Percentiles rank a stretch among this genome's conserved stretches.
These are phyloP conservation scores for Vanrija humicola DNA, from an alignment of 1,284 basidiomycete genomes.

Conservation along the genomic window DNA sequence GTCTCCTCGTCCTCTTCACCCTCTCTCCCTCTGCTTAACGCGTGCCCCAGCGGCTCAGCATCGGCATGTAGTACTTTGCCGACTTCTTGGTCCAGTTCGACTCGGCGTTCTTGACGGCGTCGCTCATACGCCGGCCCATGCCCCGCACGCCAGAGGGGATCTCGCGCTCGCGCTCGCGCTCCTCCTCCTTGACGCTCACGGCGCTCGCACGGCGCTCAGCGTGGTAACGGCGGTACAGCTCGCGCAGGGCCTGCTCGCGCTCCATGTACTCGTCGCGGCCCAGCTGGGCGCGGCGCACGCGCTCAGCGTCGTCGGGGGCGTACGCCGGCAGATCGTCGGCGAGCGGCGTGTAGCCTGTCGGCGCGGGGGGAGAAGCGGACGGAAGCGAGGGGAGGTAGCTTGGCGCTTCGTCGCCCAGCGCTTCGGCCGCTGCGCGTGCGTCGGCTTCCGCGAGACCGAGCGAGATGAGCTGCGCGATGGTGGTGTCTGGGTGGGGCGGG, in stretches of 20 bases:
- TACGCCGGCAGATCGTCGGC: neutral
- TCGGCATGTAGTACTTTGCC: conserved; percentile 7
- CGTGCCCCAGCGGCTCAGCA: neutral
- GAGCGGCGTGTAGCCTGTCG: too few relatives aligned
- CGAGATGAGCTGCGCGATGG: too few relatives aligned
- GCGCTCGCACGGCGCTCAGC: neutral
- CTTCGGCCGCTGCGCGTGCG: too few relatives aligned
- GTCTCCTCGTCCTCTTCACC: too few relatives aligned
- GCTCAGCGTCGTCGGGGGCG: neutral
- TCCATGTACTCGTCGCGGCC: neutral
- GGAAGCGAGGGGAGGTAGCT: too few relatives aligned
- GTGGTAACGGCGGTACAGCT: neutral
- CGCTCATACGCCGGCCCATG: too few relatives aligned
- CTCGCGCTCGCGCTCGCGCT: neutral
- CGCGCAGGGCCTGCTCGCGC: neutral
- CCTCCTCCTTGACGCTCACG: neutral
- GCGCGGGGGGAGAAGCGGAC: too few relatives aligned
- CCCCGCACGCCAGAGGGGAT: too few relatives aligned
- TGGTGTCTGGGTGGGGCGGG: too few relatives aligned
- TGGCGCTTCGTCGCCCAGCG: too few relatives aligned
- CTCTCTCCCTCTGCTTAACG: too few relatives aligned
- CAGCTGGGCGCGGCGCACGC: neutral
- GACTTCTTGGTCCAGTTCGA: neutral
- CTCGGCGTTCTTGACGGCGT: neutral
- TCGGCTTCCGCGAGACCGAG: too few relatives aligned